phyloP scores from a whole-genome alignment of 2,329 filamentous ascomycete species.

The Colletotrichum tabaci region DNA sequence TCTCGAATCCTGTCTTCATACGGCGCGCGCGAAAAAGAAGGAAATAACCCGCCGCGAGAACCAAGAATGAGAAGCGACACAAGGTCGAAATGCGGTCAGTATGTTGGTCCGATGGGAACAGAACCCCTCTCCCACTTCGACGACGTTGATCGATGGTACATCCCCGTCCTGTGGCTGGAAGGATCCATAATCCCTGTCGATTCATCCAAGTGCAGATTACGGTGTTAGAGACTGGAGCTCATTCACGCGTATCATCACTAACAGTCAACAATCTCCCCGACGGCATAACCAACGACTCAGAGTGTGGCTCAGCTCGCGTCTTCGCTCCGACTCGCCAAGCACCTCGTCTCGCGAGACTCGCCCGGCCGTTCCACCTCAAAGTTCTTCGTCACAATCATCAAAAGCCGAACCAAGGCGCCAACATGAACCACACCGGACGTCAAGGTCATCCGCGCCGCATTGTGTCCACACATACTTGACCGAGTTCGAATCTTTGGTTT shows the following conservation, averaged over 20 bases:
- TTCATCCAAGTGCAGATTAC: neutral
- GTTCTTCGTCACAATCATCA: neutral
- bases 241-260: neutral
- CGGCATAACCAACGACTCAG: conserved; percentile 15
- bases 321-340: conserved; percentile 17
- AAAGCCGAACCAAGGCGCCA: neutral
- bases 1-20: too few species aligned
- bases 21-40: too few species aligned
- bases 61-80: neutral
- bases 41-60: too few species aligned
- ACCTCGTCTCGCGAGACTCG: conserved; percentile 9
- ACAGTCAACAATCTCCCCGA: conserved; percentile 14
- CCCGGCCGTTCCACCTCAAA: neutral
- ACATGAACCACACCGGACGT: neutral
- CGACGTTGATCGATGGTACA: neutral
- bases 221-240: neutral
- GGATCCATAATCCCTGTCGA: conserved; percentile 13
- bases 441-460: neutral
- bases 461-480: neutral
- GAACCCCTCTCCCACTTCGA: neutral
- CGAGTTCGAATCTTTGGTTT: neutral
- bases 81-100: neutral
- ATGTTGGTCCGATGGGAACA: neutral
- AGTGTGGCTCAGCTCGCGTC: conserved; percentile 21
- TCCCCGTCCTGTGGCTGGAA: conserved; percentile 4